Conservation (phyloP, 1,284 basidiomycete species). For the Moesziomyces sp. region DNA sequence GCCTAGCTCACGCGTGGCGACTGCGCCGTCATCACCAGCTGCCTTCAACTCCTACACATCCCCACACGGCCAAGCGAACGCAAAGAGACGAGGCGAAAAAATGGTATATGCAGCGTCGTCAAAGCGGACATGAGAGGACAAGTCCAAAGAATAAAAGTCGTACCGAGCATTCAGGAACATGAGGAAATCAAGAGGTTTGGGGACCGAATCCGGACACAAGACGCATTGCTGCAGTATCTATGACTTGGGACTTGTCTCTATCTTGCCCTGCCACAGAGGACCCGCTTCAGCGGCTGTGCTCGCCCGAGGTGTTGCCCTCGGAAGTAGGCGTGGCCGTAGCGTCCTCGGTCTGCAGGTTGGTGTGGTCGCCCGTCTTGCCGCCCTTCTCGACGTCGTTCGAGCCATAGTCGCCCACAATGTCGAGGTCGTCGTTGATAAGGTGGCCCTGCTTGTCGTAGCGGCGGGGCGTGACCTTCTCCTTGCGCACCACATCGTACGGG, state of each 20-base stretch:
- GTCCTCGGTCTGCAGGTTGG: constrained; percentile 31
- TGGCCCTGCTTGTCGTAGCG: constrained; percentile 60
- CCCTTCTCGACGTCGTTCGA: constrained; percentile 40
- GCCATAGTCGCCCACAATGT: constrained; percentile 32
- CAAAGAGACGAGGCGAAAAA: neutral
- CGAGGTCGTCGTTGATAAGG: constrained; percentile 50
- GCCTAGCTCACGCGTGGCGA: too few relatives aligned
- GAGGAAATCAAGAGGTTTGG: too few relatives aligned
- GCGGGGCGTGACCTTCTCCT: constrained; percentile 54
- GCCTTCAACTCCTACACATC: too few relatives aligned
- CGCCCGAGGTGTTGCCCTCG: constrained; percentile 22
- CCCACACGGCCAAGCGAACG: neutral
- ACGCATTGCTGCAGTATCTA: neutral
- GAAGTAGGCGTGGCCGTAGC: constrained; percentile 33
- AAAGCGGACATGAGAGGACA: constrained; percentile 1
- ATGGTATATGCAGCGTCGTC: constrained; percentile 32
- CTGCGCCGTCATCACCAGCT: too few relatives aligned
- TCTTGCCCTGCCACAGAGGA: neutral
- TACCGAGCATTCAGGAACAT: too few relatives aligned
- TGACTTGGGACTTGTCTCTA: neutral
- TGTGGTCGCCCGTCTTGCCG: constrained; percentile 20
- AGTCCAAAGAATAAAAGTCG: neutral
- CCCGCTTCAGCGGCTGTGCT: constrained; percentile 18
- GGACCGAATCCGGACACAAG: too few relatives aligned
- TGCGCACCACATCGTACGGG: constrained; percentile 61